Evolutionary conservation across 164 flowering plant genomes (phyloP).

Genomic region (Vitis cinerea): DNA sequence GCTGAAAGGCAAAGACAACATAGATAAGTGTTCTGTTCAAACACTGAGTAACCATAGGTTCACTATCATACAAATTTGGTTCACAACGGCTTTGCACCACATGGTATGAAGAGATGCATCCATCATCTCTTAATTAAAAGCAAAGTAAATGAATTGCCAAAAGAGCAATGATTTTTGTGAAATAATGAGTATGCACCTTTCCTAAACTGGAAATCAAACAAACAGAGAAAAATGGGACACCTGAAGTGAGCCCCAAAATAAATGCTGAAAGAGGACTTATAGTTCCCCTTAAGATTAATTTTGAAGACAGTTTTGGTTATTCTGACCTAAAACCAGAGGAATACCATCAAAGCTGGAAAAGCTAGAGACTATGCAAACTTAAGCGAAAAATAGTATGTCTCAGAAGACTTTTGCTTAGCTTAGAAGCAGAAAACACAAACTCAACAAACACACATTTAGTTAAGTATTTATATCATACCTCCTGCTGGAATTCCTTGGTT

Average conservation of each 20-base stretch:
- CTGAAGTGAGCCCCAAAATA: neutral
- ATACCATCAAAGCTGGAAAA: neutral
- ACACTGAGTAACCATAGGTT: neutral
- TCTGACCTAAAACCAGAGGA: neutral
- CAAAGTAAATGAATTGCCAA: too few relatives aligned
- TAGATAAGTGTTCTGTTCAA: neutral
- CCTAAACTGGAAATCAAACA: neutral
- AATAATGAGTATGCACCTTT: neutral
- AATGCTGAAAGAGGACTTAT: neutral
- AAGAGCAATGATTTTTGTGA: neutral
- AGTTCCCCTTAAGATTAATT: neutral
- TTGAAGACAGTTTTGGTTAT: neutral
- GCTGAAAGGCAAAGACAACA: conserved; percentile 42
- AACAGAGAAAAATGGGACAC: neutral
- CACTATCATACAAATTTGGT: too few relatives aligned
- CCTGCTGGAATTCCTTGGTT: conserved; percentile 71
- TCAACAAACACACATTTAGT: neutral
- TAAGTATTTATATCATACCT: conserved; percentile 43
- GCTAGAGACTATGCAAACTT: neutral
- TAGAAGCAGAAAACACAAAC: neutral
- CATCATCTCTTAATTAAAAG: too few relatives aligned
- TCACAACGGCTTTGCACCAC: neutral
- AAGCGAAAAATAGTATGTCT: neutral
- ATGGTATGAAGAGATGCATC: neutral
- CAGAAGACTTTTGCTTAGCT: neutral